A percentile compares a stretch with the other conserved stretches of the same genome.
Conservation (phyloP, 1,139 yeast species). For the Debaryomyces sp. region DNA sequence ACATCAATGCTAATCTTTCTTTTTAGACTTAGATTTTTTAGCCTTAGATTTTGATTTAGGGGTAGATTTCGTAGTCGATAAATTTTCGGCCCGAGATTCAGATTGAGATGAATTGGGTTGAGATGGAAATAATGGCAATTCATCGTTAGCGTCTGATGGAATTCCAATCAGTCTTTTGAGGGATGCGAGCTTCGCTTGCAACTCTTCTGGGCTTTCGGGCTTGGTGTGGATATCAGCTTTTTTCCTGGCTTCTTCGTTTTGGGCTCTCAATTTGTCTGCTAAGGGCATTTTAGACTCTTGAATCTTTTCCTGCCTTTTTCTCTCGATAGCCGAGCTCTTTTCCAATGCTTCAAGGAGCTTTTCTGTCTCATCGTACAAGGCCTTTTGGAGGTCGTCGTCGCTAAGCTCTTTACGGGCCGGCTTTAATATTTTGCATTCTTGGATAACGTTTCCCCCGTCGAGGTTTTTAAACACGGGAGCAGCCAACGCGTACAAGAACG, state of each 20-base stretch:
- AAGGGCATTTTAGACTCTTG: conserved; percentile 15
- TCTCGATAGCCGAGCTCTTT: conserved; percentile 65
- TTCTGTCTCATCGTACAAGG: conserved; percentile 65
- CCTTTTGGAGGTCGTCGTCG: conserved; percentile 62
- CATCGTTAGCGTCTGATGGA: conserved; percentile 16
- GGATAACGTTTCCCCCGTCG: conserved; percentile 68
- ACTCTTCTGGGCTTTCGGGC: conserved; percentile 37
- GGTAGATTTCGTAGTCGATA: not conserved
- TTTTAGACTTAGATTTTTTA: conserved; percentile 2
- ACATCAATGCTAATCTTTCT: not conserved
- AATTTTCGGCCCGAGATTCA: not conserved
- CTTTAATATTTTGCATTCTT: conserved; percentile 65
- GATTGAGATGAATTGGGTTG: conserved; percentile 4
- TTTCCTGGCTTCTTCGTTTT: conserved; percentile 21
- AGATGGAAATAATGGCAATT: conserved; percentile 32
- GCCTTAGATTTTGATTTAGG: conserved; percentile 3
- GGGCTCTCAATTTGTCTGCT: conserved; percentile 3
- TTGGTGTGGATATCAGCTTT: conserved; percentile 33
- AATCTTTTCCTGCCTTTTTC: conserved; percentile 44
- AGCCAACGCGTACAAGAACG: conserved; percentile 67
- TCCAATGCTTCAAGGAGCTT: conserved; percentile 61
- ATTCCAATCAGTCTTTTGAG: conserved; percentile 31
- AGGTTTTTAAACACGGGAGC: conserved; percentile 66
- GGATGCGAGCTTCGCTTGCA: conserved; percentile 34
- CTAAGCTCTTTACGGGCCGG: conserved; percentile 66